These are phyloP conservation scores for Termitomyces heimii DNA, from an alignment of 768 basidiomycete species.

Conservation along the genomic window DNA sequence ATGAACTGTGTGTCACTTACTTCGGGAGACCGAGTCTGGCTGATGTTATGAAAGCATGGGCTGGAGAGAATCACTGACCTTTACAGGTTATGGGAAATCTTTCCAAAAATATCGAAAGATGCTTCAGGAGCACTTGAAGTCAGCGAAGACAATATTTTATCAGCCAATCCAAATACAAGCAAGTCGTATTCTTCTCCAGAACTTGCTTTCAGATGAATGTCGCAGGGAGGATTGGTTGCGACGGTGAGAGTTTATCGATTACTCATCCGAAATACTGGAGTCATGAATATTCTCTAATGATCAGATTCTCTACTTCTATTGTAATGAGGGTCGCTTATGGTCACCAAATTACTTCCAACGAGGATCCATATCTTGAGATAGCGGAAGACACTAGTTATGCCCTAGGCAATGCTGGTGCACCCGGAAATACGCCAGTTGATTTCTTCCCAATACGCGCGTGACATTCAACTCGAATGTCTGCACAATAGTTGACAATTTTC, in stretches of 20 bases:
- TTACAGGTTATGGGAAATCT: slow-evolving; percentile 17
- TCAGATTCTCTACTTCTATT: slow-evolving; percentile 9
- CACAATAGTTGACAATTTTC: neutral
- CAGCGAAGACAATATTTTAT: neutral
- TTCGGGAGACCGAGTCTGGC: neutral
- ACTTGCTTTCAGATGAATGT: neutral
- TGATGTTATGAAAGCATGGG: slow-evolving; percentile 5
- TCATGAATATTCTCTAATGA: neutral
- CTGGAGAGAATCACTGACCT: neutral
- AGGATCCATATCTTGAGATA: slow-evolving; percentile 32
- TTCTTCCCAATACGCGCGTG: slow-evolving; percentile 20
- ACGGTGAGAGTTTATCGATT: neutral
- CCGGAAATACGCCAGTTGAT: slow-evolving; percentile 12
- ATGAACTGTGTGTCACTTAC: neutral
- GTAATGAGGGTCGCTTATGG: slow-evolving; percentile 26
- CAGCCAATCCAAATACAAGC: neutral
- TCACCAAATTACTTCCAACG: slow-evolving; percentile 20
- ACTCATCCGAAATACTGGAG: neutral
- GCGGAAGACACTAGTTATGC: slow-evolving; percentile 23
- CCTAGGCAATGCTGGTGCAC: slow-evolving; percentile 16
- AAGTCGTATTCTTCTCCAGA: slow-evolving; percentile 1
- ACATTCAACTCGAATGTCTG: neutral
- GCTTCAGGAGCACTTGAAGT: neutral
- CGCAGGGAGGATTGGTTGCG: neutral
- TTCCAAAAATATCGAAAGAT: slow-evolving; percentile 9